phyloP scores from a whole-genome alignment of 148 eudicot species.

The Diospyros kaki region DNA sequence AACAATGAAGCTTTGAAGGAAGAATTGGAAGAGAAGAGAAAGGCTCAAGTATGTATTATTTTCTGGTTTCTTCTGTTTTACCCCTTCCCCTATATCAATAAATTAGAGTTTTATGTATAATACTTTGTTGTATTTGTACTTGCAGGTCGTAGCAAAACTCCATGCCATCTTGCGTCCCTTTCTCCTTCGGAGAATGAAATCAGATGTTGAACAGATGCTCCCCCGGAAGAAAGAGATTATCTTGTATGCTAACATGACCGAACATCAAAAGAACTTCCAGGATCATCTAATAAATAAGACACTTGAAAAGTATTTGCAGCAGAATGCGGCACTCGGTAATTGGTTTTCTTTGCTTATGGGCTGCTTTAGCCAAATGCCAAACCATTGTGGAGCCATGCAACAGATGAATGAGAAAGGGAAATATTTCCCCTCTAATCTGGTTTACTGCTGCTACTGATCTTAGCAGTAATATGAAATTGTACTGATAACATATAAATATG shows the following conservation, averaged over 20 bases:
- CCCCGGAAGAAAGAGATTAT: slow-evolving; percentile 95
- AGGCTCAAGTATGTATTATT: slow-evolving; percentile 50
- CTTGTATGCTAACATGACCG: slow-evolving; percentile 85
- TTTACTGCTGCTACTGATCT: neutral
- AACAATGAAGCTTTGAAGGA: slow-evolving; percentile 59
- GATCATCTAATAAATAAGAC: slow-evolving; percentile 72
- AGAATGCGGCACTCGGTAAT: slow-evolving; percentile 48
- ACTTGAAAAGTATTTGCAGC: slow-evolving; percentile 53
- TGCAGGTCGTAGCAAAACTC: slow-evolving; percentile 88
- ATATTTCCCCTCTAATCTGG: neutral
- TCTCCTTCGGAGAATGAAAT: slow-evolving; percentile 86
- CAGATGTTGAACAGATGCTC: slow-evolving; percentile 79
- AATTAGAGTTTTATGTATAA: neutral
- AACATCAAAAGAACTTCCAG: slow-evolving; percentile 75
- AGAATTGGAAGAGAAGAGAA: slow-evolving; percentile 77
- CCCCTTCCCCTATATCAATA: neutral
- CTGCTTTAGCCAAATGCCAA: neutral
- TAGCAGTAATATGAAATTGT: neutral
- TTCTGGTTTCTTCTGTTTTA: neutral
- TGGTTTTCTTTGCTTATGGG: neutral
- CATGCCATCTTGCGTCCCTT: slow-evolving; percentile 94
- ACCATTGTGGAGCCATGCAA: neutral
- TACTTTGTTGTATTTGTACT: slow-evolving; percentile 3
- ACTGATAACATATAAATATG: no score
- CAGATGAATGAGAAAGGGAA: neutral